Percentiles rank a stretch among this genome's conserved stretches.
These are phyloP conservation scores for Claviceps sp. DNA, from an alignment of 2,329 filamentous ascomycete genomes.

Conservation along the genomic window DNA sequence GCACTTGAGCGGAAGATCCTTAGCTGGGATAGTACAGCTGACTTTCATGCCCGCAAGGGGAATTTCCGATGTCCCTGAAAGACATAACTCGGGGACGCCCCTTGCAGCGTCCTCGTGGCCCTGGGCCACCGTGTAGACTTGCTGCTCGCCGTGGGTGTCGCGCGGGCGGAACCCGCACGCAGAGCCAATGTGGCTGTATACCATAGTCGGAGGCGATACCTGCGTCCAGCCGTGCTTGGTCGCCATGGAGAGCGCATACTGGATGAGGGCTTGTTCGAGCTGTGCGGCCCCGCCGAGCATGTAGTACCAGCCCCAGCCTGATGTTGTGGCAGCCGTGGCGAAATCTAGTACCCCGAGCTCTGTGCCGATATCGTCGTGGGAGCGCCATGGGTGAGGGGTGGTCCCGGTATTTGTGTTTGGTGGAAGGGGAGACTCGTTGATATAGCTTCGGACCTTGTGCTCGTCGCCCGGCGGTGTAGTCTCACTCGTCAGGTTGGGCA, in stretches of 20 bases:
- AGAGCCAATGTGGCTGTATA: slow-evolving; percentile 80
- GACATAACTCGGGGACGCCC: slow-evolving; percentile 54
- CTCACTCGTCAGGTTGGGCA: slow-evolving; percentile 76
- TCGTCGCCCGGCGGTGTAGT: slow-evolving; percentile 60
- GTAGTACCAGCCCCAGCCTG: slow-evolving; percentile 97
- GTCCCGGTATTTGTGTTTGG: slow-evolving; percentile 11
- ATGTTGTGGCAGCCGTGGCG: slow-evolving; percentile 61
- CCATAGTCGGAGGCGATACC: slow-evolving; percentile 75
- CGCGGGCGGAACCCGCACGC: slow-evolving; percentile 92
- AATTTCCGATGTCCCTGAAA: slow-evolving; percentile 89
- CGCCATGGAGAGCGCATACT: slow-evolving; percentile 68
- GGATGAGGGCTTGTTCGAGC: slow-evolving; percentile 86
- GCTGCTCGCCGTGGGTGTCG: slow-evolving; percentile 80
- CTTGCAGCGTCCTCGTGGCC: slow-evolving; percentile 39
- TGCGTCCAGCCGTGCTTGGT: slow-evolving; percentile 63
- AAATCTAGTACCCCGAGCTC: slow-evolving; percentile 90
- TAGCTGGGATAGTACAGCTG: slow-evolving; percentile 49
- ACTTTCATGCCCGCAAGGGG: slow-evolving; percentile 86
- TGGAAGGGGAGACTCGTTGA: slow-evolving; percentile 54
- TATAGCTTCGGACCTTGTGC: slow-evolving; percentile 56
- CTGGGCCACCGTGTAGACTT: slow-evolving; percentile 73
- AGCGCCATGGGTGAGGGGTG: slow-evolving; percentile 39
- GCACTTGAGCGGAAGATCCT: slow-evolving; percentile 59
- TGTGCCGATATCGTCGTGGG: slow-evolving; percentile 75
- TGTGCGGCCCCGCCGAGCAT: slow-evolving; percentile 81